Conservation (phyloP, 495 filamentous ascomycete species). For the Xeromyces bisporus region DNA sequence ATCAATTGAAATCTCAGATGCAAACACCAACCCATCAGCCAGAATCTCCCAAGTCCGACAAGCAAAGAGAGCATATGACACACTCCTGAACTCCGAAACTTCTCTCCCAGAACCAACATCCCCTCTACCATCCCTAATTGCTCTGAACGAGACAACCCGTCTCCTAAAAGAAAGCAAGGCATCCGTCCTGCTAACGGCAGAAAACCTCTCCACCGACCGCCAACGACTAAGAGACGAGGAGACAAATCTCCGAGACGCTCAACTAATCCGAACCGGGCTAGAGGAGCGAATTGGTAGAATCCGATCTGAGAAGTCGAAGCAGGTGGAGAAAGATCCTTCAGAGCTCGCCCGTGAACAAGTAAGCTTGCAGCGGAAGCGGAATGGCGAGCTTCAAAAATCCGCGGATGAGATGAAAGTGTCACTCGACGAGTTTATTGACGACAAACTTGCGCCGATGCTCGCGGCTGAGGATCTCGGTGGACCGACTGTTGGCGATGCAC, state of each 20-base stretch:
- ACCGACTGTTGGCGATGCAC: constrained; percentile 60
- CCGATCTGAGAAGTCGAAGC: constrained; percentile 32
- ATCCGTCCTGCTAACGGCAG: constrained; percentile 36
- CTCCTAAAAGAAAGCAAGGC: constrained; percentile 45
- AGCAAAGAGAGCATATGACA: constrained; percentile 48
- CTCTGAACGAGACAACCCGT: constrained; percentile 44
- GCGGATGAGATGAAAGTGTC: constrained; percentile 40
- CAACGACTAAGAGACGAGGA: constrained; percentile 41
- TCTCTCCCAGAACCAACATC: constrained; percentile 49
- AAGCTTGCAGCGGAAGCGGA: constrained; percentile 38
- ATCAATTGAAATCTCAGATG: constrained; percentile 24
- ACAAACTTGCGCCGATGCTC: constrained; percentile 60
- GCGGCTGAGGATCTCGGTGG: constrained; percentile 78
- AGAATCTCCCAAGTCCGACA: constrained; percentile 36
- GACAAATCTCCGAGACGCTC: constrained; percentile 41
- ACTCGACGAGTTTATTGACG: constrained; percentile 55
- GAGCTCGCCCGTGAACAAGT: constrained; percentile 45
- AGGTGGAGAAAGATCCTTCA: constrained; percentile 36
- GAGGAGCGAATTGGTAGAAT: constrained; percentile 41
- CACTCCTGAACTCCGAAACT: constrained; percentile 39
- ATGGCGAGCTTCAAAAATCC: constrained; percentile 34
- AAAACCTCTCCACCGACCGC: constrained; percentile 34
- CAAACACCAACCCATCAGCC: constrained; percentile 20
- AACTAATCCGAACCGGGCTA: constrained; percentile 34
- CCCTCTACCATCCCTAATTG: constrained; percentile 52